phyloP scores from a whole-genome alignment of 2,329 filamentous ascomycete species.

The Fusarium sp. region DNA sequence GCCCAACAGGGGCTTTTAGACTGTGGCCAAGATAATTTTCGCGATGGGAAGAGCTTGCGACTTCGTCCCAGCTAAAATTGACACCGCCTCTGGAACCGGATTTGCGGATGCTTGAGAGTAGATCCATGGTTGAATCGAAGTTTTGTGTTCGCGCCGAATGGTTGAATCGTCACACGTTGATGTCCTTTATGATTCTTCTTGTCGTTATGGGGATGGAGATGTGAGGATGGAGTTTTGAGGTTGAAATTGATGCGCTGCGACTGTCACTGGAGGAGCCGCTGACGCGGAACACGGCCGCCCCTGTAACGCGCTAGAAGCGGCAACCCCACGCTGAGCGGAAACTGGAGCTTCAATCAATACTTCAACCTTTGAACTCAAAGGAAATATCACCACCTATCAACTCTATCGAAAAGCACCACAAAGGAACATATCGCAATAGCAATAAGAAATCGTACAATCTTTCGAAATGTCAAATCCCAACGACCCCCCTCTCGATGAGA shows the following conservation, averaged over 20 bases:
- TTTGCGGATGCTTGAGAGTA: slow-evolving; percentile 92
- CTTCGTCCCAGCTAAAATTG: slow-evolving; percentile 97
- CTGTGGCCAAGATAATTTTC: slow-evolving; percentile 93
- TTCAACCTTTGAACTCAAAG: slow-evolving; percentile 15
- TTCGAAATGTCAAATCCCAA: slow-evolving; percentile 59
- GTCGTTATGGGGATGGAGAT: neutral
- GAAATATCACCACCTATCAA: slow-evolving; percentile 17
- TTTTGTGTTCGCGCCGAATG: neutral
- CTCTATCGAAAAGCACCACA: slow-evolving; percentile 1
- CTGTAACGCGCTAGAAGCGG: slow-evolving; percentile 28
- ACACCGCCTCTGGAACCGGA: slow-evolving; percentile 90
- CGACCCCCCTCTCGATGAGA: slow-evolving; percentile 73
- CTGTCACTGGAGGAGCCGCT: slow-evolving; percentile 18
- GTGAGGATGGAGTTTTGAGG: slow-evolving; percentile 4
- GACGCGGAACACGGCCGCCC: slow-evolving; percentile 33
- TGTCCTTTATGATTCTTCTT: neutral
- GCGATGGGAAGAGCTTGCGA: slow-evolving; percentile 86
- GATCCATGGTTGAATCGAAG: slow-evolving; percentile 75
- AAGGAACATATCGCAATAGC: neutral
- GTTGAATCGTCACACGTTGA: neutral
- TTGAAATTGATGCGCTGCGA: slow-evolving; percentile 22
- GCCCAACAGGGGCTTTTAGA: slow-evolving; percentile 89
- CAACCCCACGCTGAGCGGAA: slow-evolving; percentile 36
- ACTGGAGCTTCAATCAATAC: slow-evolving; percentile 30
- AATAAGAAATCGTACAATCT: neutral